Evolutionary conservation across 495 filamentous ascomycete species (phyloP), one percentile per base, ranked within the genome.

Genomic region (Lophiotrema nucula): DNA sequence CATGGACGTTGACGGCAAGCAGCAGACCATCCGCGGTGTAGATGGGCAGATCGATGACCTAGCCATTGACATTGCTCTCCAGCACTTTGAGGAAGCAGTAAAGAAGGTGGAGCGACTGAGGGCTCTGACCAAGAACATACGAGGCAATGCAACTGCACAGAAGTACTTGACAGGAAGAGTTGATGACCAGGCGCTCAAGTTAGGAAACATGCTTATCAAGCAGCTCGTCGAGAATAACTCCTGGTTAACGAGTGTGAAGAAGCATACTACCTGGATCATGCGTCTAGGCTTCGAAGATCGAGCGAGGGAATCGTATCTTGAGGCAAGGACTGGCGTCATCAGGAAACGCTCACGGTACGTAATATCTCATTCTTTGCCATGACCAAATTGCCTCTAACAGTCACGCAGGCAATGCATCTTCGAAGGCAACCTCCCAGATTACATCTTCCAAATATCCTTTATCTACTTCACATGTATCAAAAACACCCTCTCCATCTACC

Each of bases 1-100:
- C 31, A 90, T 99, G 55, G 95, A 97, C 61, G 90, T 97, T 23
- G 93, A 97, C 64, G 93, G 95, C 21, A 92, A 95, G 65, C 92
- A 96, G 63, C 89, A 96, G 69, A 96, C 92, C 64, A 78, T 99
- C 16, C 87, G 93, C 19, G 96, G 89, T 88, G 90, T 97, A 0
- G 93, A 99, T 67, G 81, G 83, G 39, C 90, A 97, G 73, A 86
- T 99, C 64, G 93, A 99, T 67, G 91, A 96, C 66, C 82, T 99
- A 3, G 95, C 97, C 63, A 96, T 96, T 60, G 85, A 90, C 67
- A 93, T 99, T 49, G 93, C 93, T 1, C 79, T 97, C 23, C 92
- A 97, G 65, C 79, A 83, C 27, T 95, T 97, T 55, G 92, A 96
- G 56, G 82, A 84, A 3, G 88, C 92, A 0, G 91, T 97, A 0